Evolutionary conservation across 2,329 filamentous ascomycete species (phyloP).

Genomic region (Purpureocillium lavendulum): DNA sequence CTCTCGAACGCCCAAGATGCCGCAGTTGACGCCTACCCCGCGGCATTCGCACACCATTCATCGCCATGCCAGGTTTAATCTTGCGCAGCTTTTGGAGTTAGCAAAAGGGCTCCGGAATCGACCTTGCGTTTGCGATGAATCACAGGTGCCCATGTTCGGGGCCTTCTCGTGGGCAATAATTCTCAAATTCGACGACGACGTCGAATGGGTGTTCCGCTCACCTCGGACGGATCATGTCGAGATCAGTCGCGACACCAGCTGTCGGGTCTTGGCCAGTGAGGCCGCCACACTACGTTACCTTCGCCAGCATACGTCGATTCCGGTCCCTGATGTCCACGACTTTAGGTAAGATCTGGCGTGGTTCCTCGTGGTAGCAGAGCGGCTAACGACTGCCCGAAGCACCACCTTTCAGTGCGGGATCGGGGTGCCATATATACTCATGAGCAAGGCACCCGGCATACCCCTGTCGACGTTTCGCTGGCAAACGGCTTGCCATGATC

Average conservation of each 20-base stretch:
- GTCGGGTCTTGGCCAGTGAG: constrained; percentile 19
- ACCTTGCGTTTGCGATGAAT: constrained; percentile 6
- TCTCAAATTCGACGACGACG: constrained; percentile 19
- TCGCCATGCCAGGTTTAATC: no score
- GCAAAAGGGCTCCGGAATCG: not conserved
- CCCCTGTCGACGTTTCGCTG: no score
- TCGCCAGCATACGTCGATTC: constrained; percentile 17
- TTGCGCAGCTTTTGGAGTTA: no score
- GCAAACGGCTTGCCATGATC: constrained; percentile 6
- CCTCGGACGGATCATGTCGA: constrained; percentile 11
- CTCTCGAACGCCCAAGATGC: no score
- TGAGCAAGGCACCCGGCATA: no score
- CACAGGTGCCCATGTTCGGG: constrained; percentile 15
- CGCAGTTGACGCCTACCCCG: no score
- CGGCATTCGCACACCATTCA: no score
- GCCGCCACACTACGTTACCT: constrained; percentile 21
- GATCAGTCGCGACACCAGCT: constrained; percentile 8
- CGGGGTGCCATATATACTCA: constrained; percentile 22
- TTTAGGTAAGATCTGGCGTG: constrained; percentile 7
- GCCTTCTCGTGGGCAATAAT: constrained; percentile 22
- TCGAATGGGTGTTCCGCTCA: constrained; percentile 20
- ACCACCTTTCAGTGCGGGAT: no score
- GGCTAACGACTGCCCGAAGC: constrained; percentile 18
- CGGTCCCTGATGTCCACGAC: constrained; percentile 19
- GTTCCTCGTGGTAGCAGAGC: not conserved